Percentiles rank a stretch among this genome's conserved stretches.
phyloP scores from a whole-genome alignment of 1,284 basidiomycete genomes.

The Hypsizygus ulmarius region DNA sequence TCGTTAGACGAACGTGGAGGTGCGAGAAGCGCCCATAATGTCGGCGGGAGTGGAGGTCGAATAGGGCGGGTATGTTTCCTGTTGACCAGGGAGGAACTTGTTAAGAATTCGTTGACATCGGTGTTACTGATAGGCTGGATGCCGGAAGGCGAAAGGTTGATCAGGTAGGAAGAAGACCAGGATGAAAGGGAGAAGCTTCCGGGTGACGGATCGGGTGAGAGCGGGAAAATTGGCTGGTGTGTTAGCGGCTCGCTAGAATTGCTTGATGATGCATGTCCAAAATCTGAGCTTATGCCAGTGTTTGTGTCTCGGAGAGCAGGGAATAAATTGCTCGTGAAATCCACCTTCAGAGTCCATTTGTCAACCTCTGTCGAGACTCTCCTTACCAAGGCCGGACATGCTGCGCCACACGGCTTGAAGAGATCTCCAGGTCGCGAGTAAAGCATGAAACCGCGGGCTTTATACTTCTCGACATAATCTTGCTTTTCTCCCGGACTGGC shows the following conservation, averaged over 20 bases:
- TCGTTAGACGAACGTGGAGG: no score
- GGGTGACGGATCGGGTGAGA: not conserved
- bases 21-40: no score
- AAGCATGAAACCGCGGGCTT: slow-evolving; percentile 11
- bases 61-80: no score
- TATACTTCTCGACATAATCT: slow-evolving; percentile 13
- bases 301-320: not conserved
- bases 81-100: no score
- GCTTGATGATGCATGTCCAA: no score
- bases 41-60: no score
- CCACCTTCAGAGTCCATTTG: slow-evolving; percentile 6
- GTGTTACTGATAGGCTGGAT: no score
- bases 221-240: no score
- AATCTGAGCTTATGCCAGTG: no score
- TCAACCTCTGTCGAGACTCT: not conserved
- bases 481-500: not conserved
- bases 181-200: not conserved
- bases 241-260: no score
- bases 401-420: slow-evolving; percentile 11
- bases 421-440: slow-evolving; percentile 8
- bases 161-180: slow-evolving; percentile 4
- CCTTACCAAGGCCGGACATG: slow-evolving; percentile 10
- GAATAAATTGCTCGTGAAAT: not conserved
- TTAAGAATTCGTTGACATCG: not conserved
- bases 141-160: not conserved